Base-by-base conservation (phyloP, 495 filamentous ascomycete species). In the Evernia prunastri region DNA sequence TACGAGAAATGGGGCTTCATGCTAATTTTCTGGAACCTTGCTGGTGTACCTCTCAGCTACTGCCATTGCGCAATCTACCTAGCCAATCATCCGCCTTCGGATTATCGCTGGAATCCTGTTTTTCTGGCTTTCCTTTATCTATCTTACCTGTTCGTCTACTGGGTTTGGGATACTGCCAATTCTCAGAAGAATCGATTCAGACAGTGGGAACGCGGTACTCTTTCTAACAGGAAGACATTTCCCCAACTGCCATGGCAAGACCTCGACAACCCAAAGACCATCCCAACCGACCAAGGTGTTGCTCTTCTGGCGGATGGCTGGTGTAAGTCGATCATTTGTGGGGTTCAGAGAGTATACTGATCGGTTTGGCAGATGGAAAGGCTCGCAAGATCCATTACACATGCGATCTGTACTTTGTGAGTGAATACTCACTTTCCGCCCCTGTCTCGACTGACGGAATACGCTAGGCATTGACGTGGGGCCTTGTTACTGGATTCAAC, bases 1-100 rank as follows among this genome's bases (percentile, higher is more conserved):
- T 92, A 93, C 72, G 94, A 98, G 81, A 98, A 98, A 81, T 96
- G 92, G 90, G 94, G 94, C 69, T 98, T 97, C 80, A 96, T 98
- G 93, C 83, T 98, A 61, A 96, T 96, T 76, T 98, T 98, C 84
- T 98, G 94, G 94, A 98, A 98, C 77, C 79, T 98, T 72, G 91
- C 92, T 61, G 94, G 94, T 67, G 94, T 98, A 23, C 94, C 94
- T 18, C 80, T 97, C 53, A 91, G 85, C 64, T 98, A 98, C 82
- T 97, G 94, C 81, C 93, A 98, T 81, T 95, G 89, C 82, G 92
- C 89, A 42, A 81, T 98, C 71, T 98, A 92, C 78, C 84, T 98
- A 67, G 92, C 91, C 63, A 93, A 88, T 77, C 90, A 96, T 75
- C 77, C 87, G 66, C 92, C 94, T 2, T 79, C 82, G n/a, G 82